Evolutionary conservation across 2,329 filamentous ascomycete species (phyloP).

Genomic region (Hyphodiscus sp.): DNA sequence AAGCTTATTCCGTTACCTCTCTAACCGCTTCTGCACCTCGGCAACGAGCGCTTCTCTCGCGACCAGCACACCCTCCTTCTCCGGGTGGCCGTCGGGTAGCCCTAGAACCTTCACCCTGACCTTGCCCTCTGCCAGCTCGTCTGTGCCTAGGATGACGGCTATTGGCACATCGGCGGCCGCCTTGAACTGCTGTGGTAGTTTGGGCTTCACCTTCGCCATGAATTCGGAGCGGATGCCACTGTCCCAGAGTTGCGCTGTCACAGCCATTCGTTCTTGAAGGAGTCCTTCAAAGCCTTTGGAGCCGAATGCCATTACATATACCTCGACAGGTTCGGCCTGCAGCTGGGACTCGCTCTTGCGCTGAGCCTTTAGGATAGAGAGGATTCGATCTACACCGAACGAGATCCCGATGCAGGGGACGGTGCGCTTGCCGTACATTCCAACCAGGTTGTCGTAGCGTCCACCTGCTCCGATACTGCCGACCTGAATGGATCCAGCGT

Average conservation of each 20-base stretch:
- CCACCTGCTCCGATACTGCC: slow-evolving; percentile 1
- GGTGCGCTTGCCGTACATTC: slow-evolving; percentile 79
- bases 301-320: slow-evolving; percentile 66
- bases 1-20: neutral
- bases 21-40: neutral
- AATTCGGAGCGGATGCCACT: slow-evolving; percentile 87
- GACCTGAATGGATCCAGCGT: neutral
- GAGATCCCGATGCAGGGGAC: slow-evolving; percentile 83
- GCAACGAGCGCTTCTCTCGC: neutral
- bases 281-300: slow-evolving; percentile 42
- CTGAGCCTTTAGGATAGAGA: slow-evolving; percentile 41
- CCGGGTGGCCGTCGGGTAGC: neutral
- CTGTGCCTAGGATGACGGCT: slow-evolving; percentile 80
- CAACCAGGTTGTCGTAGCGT: slow-evolving; percentile 76
- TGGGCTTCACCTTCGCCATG: slow-evolving; percentile 82
- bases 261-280: slow-evolving; percentile 72
- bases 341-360: slow-evolving; percentile 1
- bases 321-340: slow-evolving; percentile 65
- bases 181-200: slow-evolving; percentile 82
- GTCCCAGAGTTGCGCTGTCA: slow-evolving; percentile 70
- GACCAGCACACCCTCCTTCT: neutral
- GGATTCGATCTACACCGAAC: slow-evolving; percentile 89
- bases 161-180: slow-evolving; percentile 79
- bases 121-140: slow-evolving; percentile 73
- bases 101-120: slow-evolving; percentile 74